Percentiles rank a stretch among this genome's conserved stretches.
Conservation (phyloP, 2,329 filamentous ascomycete genomes). For the Emmonsiellopsis sp. region DNA sequence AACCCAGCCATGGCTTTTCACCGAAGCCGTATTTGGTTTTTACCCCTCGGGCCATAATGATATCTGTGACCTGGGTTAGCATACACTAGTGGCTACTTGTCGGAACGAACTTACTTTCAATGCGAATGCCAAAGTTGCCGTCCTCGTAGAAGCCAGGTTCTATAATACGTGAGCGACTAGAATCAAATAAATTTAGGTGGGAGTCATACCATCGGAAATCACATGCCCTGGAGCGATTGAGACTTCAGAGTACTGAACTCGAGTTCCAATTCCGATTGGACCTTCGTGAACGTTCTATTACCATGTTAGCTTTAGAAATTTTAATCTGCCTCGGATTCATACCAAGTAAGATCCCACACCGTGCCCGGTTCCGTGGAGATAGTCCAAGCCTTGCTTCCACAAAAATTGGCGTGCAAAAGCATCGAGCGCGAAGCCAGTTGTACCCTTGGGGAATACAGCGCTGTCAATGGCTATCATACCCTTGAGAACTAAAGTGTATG, state of each 20-base stretch:
- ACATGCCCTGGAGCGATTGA: slow-evolving; percentile 86
- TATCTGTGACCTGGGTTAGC: slow-evolving; percentile 39
- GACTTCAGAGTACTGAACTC: slow-evolving; percentile 85
- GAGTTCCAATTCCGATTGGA: slow-evolving; percentile 88
- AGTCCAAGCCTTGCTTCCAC: slow-evolving; percentile 89
- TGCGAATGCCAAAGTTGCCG: slow-evolving; percentile 85
- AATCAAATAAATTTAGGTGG: background rate
- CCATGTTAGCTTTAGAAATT: slow-evolving; percentile 11
- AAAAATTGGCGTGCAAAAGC: slow-evolving; percentile 79
- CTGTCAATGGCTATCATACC: slow-evolving; percentile 83
- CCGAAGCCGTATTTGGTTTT: slow-evolving; percentile 81
- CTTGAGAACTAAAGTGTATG: slow-evolving; percentile 91
- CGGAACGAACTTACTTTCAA: slow-evolving; percentile 56
- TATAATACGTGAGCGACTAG: slow-evolving; percentile 13
- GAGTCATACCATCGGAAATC: slow-evolving; percentile 59
- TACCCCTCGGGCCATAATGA: slow-evolving; percentile 83
- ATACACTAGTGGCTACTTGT: background rate
- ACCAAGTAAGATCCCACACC: slow-evolving; percentile 82
- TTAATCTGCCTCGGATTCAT: slow-evolving; percentile 5
- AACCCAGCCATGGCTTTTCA: slow-evolving; percentile 87
- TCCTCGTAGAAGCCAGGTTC: slow-evolving; percentile 98
- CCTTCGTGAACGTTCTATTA: slow-evolving; percentile 82
- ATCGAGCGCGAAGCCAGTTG: slow-evolving; percentile 86
- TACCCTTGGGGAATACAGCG: slow-evolving; percentile 87
- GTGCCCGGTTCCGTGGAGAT: slow-evolving; percentile 91